phyloP scores from a whole-genome alignment of 78 protist species.

The Dictyostelium firmibasis region DNA sequence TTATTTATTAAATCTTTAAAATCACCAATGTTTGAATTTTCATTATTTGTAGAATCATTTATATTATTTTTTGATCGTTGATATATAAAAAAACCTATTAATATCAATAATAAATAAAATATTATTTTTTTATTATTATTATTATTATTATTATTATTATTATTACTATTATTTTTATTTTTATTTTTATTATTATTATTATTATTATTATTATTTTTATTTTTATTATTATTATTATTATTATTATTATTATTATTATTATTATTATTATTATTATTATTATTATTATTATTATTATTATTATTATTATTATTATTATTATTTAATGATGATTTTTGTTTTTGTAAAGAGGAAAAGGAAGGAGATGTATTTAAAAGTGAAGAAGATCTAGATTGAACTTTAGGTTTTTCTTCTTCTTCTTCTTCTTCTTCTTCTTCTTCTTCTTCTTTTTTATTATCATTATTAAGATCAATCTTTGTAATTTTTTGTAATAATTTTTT shows the following conservation, averaged over 20 bases:
- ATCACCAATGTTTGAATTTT: not conserved
- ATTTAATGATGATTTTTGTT: not conserved
- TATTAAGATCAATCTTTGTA: no score
- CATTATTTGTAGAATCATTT: not conserved
- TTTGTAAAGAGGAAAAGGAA: not conserved
- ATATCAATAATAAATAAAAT: not conserved
- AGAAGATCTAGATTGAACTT: not conserved
- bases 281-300: not conserved
- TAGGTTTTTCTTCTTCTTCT: no score
- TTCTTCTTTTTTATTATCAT: not conserved
- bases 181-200: no score
- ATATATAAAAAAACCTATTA: not conserved
- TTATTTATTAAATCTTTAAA: not conserved
- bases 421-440: no score
- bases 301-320: not conserved
- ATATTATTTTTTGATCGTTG: not conserved
- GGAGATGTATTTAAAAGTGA: not conserved
- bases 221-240: not conserved
- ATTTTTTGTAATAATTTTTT: not conserved
- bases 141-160: not conserved
- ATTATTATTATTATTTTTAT: not conserved
- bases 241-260: not conserved
- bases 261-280: not conserved
- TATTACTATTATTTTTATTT: not conserved
- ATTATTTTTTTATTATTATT: not conserved